Evolutionary conservation across 148 eudicot species (phyloP), one percentile per base, ranked within the genome.

Genomic region (Camellia lanceoleosa): DNA sequence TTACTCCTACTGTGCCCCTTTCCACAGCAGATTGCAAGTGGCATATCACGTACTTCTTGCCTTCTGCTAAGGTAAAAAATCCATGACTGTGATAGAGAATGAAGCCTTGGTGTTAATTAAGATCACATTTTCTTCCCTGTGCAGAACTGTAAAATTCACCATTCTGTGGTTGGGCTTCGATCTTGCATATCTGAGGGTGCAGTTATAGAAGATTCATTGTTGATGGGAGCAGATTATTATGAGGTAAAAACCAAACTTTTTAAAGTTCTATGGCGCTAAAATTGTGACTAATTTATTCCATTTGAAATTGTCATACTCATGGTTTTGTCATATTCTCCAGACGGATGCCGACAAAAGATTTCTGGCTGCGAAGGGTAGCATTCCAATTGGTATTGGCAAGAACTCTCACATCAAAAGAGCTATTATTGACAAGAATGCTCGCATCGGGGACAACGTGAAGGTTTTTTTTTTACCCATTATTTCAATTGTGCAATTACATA

Each of bases 191-290:
- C 97, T 4, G 98, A 91, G 78, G 98, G 98, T 66, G 94, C 98
- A 82, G 83, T 95, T 64, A 93, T 95, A 59, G 98, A 95, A 86
- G 98, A 93, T 79, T 81, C 98, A 6, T 76, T 95, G 80, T 83
- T 95, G 86, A 95, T 95, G 98, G 98, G 98, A 81, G 98, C 98
- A 58, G 98, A 95, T 89, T 95, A 95, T 83, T 95, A 95, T 59
- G 98, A 95, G 98, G 98, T 93, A 81, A 58, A 46, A 3, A 71
- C 23, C 13, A 49, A 43, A 16, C 55, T 64, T 51, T 14, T 77
- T 30, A 1, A 30, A 30, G 38, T 30, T 30, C 38, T 30, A 30
- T 30, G 38, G 38, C 38, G 23, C 47, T 75, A 18, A 5, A 51
- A 0, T 79, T 2, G 14, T 30, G 10, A 4, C 30, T 41, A 7